Evolutionary conservation across 768 basidiomycete genomes (phyloP).

Genomic region (Boletellus ananas): DNA sequence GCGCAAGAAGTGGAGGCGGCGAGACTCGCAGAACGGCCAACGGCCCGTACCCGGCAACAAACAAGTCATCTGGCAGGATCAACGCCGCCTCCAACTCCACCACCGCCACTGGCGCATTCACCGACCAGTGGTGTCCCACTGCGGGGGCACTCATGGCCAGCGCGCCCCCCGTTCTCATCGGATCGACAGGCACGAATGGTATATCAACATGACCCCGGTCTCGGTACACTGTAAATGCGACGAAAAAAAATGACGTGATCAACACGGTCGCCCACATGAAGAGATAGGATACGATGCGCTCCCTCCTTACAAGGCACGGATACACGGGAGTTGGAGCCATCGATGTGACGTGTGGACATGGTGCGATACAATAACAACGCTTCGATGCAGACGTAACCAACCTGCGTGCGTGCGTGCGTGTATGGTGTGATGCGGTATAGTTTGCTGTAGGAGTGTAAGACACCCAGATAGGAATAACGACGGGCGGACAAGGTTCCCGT

Average conservation of each 20-base stretch:
- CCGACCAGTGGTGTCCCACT: too few species aligned
- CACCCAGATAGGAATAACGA: slow-evolving; percentile 2
- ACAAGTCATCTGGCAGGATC: too few species aligned
- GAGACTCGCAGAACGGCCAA: too few species aligned
- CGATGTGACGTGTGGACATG: slow-evolving; percentile 8
- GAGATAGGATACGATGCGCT: background rate
- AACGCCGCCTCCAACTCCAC: too few species aligned
- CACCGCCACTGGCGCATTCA: too few species aligned
- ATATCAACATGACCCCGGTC: background rate
- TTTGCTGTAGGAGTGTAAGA: background rate
- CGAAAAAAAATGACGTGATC: background rate
- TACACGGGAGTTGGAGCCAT: slow-evolving; percentile 5
- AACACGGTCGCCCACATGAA: background rate
- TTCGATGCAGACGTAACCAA: background rate
- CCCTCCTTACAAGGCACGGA: slow-evolving; percentile 2
- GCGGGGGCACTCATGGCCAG: too few species aligned
- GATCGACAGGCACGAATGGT: background rate
- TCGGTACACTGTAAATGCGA: too few species aligned
- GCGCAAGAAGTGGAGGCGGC: too few species aligned
- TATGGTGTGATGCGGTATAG: background rate
- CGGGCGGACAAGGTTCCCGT: background rate
- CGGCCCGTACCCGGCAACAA: too few species aligned
- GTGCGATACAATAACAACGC: slow-evolving; percentile 3
- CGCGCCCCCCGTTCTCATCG: background rate
- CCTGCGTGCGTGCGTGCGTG: background rate